Evolutionary conservation across 441 rosid genomes (phyloP).

Genomic region (Adansonia gregorii): DNA sequence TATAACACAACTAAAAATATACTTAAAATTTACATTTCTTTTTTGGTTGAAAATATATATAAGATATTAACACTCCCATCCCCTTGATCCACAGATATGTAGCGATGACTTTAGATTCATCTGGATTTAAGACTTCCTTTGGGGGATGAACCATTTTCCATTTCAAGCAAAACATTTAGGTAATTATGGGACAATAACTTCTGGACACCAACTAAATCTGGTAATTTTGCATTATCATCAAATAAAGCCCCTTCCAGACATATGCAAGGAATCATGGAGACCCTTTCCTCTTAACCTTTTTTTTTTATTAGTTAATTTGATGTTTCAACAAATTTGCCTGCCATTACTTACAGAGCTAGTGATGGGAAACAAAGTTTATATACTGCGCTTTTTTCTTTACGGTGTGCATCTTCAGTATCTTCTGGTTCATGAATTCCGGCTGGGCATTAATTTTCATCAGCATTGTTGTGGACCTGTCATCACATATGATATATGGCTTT

Average conservation of each 20-base stretch:
- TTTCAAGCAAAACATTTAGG: background rate
- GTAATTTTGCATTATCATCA: background rate
- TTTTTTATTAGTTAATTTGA: background rate
- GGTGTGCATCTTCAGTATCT: background rate
- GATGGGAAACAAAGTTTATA: conserved; percentile 24
- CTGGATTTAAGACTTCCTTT: background rate
- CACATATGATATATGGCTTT: background rate
- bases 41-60: no score
- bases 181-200: conserved; percentile 23
- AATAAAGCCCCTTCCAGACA: background rate
- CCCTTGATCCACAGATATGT: conserved; percentile 1
- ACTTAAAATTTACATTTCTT: no score
- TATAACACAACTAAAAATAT: no score
- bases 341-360: background rate
- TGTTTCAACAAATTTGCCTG: background rate
- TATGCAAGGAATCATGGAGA: background rate
- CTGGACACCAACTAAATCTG: background rate
- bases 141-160: conserved; percentile 39
- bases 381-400: conserved; percentile 23
- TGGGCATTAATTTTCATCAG: background rate
- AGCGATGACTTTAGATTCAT: background rate
- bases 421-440: conserved; percentile 15
- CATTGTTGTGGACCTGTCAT: background rate
- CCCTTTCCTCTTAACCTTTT: background rate
- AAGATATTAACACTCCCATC: background rate